phyloP scores from a whole-genome alignment of 495 filamentous ascomycete genomes.

The Staphylotrichum tortipilum region DNA sequence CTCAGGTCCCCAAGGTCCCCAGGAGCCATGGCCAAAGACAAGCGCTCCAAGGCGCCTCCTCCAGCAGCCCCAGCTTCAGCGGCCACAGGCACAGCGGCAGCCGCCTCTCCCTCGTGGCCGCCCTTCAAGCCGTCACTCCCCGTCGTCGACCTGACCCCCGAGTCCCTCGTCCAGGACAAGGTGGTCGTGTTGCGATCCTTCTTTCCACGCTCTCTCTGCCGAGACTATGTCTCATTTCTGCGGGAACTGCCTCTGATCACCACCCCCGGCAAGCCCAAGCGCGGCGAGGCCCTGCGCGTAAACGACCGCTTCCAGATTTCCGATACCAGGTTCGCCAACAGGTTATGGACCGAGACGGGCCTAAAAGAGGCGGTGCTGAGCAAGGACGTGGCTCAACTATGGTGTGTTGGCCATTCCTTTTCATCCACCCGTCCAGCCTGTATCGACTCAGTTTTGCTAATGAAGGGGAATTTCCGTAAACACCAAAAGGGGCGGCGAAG shows the following conservation, averaged over 20 bases:
- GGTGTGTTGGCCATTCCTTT: slow-evolving; percentile 15
- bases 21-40: slow-evolving; percentile 24
- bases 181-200: slow-evolving; percentile 71
- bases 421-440: background rate
- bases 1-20: no score
- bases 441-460: no score
- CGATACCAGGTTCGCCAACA: slow-evolving; percentile 65
- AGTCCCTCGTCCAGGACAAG: slow-evolving; percentile 48
- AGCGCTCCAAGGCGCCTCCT: slow-evolving; percentile 13
- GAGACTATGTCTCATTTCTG: slow-evolving; percentile 71
- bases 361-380: slow-evolving; percentile 42
- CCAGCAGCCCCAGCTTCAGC: slow-evolving; percentile 1
- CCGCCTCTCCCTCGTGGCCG: slow-evolving; percentile 60
- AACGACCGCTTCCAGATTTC: slow-evolving; percentile 87
- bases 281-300: slow-evolving; percentile 74
- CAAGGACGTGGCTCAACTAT: slow-evolving; percentile 25
- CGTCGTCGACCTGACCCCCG: slow-evolving; percentile 53
- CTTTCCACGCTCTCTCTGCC: slow-evolving; percentile 71
- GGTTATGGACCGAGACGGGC: slow-evolving; percentile 59
- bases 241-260: slow-evolving; percentile 65
- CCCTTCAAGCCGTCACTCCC: slow-evolving; percentile 65
- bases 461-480: background rate
- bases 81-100: background rate
- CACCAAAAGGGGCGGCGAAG: slow-evolving; percentile 69
- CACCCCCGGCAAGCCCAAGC: slow-evolving; percentile 76